Evolutionary conservation across 2,329 filamentous ascomycete species (phyloP).

Genomic region (Epichloe glyceriae): DNA sequence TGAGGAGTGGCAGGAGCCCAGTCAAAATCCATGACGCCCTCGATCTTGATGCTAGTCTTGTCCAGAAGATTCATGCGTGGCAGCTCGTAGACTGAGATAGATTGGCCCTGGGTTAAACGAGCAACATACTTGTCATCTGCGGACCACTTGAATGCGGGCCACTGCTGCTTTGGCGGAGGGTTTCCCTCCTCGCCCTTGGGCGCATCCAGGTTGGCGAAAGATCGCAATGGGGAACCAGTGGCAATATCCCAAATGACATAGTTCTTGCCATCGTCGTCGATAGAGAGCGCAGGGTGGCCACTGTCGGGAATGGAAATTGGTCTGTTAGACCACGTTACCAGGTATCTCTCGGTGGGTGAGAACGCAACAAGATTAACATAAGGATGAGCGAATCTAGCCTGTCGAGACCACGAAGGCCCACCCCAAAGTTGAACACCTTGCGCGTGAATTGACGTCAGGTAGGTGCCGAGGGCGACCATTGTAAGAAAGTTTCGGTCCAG

Average conservation of each 20-base stretch:
- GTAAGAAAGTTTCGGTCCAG: conserved; percentile 97
- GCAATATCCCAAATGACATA: conserved; percentile 98
- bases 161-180: conserved; percentile 72
- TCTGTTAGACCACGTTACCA: conserved; percentile 93
- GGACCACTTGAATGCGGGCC: conserved; percentile 99
- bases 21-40: conserved; percentile 94
- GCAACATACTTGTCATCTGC: conserved; percentile 95
- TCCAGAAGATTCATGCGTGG: conserved; percentile 82
- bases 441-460: conserved; percentile 83
- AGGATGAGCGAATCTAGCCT: conserved; percentile 88
- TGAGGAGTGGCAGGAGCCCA: conserved; percentile 79
- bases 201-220: conserved; percentile 81
- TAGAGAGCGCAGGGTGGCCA: conserved; percentile 67
- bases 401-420: conserved; percentile 74
- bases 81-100: conserved; percentile 83
- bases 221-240: conserved; percentile 77
- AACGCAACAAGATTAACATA: conserved; percentile 94
- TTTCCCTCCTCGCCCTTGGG: conserved; percentile 49
- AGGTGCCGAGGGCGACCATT: conserved; percentile 97
- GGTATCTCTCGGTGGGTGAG: conserved; percentile 82
- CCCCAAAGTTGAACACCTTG: conserved; percentile 98
- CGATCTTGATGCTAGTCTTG: conserved; percentile 89
- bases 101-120: conserved; percentile 73
- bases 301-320: conserved; percentile 86
- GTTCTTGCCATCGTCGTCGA: conserved; percentile 97